Evolutionary conservation across 305 asterid species (phyloP).

Genomic region (Solanum hybrid): DNA sequence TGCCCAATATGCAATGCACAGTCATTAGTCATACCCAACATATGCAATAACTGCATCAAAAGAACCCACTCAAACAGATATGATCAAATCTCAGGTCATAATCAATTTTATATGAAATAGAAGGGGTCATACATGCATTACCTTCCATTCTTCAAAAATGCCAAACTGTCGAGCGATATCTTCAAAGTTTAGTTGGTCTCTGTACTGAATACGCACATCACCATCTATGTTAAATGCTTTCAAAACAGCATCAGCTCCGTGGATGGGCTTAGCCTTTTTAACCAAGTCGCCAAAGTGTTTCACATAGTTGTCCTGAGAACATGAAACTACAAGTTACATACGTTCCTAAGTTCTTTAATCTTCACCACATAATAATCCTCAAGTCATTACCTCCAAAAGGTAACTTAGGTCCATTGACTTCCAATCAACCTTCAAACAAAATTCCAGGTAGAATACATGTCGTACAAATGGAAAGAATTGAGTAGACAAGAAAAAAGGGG

Average conservation of each 20-base stretch:
- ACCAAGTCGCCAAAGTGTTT: conserved; percentile 65
- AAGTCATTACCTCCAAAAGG: conserved; percentile 66
- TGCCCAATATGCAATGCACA: neutral
- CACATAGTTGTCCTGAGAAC: conserved; percentile 55
- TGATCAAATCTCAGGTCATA: neutral
- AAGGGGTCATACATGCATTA: conserved; percentile 11
- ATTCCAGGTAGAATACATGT: conserved; percentile 7
- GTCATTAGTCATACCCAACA: neutral
- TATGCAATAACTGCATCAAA: neutral
- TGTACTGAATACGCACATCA: conserved; percentile 72
- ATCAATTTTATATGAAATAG: neutral
- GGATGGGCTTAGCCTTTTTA: conserved; percentile 60
- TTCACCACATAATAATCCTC: neutral
- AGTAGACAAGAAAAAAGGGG: conserved; percentile 3
- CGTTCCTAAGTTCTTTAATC: neutral
- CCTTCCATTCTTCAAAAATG: conserved; percentile 99
- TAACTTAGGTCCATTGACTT: conserved; percentile 85
- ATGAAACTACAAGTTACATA: neutral
- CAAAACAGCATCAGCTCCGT: conserved; percentile 49
- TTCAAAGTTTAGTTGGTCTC: conserved; percentile 62
- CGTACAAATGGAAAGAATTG: conserved; percentile 13
- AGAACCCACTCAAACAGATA: neutral
- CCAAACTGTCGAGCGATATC: conserved; percentile 75
- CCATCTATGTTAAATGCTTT: conserved; percentile 64
- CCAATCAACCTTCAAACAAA: conserved; percentile 71